Base-by-base conservation (phyloP, 83 land plant genomes). In the Larix sibirica region DNA sequence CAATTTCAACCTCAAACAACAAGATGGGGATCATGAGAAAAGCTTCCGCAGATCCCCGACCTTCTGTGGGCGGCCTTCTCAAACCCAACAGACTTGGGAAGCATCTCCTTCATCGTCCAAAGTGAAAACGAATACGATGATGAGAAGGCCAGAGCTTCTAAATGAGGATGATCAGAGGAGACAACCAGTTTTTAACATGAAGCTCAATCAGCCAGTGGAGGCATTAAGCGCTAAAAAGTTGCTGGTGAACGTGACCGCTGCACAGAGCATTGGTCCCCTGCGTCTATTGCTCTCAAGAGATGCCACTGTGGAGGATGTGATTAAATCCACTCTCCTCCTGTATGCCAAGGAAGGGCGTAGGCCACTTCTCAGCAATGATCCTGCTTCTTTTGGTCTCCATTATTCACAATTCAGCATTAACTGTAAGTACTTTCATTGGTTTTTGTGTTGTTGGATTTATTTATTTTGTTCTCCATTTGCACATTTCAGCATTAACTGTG, bases 321-420 rank as follows among this genome's bases (percentile, higher is more conserved):
- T 90, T 0, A 62, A 67, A 59, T 81, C 84, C 12, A 86, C 86
- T 3, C 56, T 85, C 31, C 79, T 38, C 42, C 21, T 42, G 21
- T 90, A 90, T 77, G 86, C 80, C 10, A 81, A 54, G 82, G 92
- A 90, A 79, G 85, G 85, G 73, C 47, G 92, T 24, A 56, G 88
- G 83, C 92, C 92, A 13, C 54, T 87, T 64, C 79, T 90, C 78
- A 62, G 38, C 62, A 61, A 62, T 1, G 86, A 79, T 64, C 89
- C 89, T 0, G 7, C 17, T 40, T 50, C 33, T 1, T 87, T 69
- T 60, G 62, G 77, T 18, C 89, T 90, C 40, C 90, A 90, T 69
- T 90, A 83, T 63, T 87, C 89, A 0, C 90, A 83, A 16, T 90
- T 90, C 75, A 83, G 83, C 74, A 31, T 90, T 4, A 84, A 90